These are phyloP conservation scores for Tulasnella sp. DNA, from an alignment of 768 basidiomycete species.

Conservation along the genomic window DNA sequence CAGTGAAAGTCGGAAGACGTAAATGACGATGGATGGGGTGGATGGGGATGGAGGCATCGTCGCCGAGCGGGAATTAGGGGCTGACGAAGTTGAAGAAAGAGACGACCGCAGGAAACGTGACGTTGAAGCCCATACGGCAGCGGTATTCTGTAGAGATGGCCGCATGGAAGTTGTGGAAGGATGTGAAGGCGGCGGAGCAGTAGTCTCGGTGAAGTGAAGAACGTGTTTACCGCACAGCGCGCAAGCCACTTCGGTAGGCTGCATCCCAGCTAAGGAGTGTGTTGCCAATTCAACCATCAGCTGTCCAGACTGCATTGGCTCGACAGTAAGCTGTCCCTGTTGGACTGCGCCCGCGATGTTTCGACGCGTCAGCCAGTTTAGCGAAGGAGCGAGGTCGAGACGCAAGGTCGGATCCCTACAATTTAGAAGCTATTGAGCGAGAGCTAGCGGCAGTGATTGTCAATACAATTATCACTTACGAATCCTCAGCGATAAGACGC, in stretches of 20 bases:
- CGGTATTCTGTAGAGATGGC: background rate
- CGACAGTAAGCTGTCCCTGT: slow-evolving; percentile 76
- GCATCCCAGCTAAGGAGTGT: background rate
- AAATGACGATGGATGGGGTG: slow-evolving; percentile 22
- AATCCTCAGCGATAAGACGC: slow-evolving; percentile 70
- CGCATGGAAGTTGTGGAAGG: slow-evolving; percentile 29
- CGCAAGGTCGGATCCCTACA: slow-evolving; percentile 83
- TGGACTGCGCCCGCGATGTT: slow-evolving; percentile 80
- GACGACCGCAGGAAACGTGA: slow-evolving; percentile 16
- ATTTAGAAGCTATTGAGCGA: background rate
- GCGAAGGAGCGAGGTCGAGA: slow-evolving; percentile 84
- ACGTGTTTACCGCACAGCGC: slow-evolving; percentile 63
- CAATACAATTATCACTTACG: slow-evolving; percentile 48
- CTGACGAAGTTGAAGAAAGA: background rate
- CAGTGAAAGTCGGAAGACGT: slow-evolving; percentile 32
- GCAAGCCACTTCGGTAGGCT: slow-evolving; percentile 50
- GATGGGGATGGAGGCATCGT: slow-evolving; percentile 21
- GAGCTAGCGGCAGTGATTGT: background rate
- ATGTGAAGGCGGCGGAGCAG: slow-evolving; percentile 30
- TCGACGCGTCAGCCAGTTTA: slow-evolving; percentile 89
- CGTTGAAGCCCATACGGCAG: slow-evolving; percentile 19
- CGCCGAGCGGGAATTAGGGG: slow-evolving; percentile 25
- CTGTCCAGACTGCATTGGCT: slow-evolving; percentile 61
- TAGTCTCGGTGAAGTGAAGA: slow-evolving; percentile 27
- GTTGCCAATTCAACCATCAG: slow-evolving; percentile 46